Evolutionary conservation across 805 yeast genomes (phyloP), one percentile per base, ranked within the genome.

Genomic region (Barnettozyma botsteinii): DNA sequence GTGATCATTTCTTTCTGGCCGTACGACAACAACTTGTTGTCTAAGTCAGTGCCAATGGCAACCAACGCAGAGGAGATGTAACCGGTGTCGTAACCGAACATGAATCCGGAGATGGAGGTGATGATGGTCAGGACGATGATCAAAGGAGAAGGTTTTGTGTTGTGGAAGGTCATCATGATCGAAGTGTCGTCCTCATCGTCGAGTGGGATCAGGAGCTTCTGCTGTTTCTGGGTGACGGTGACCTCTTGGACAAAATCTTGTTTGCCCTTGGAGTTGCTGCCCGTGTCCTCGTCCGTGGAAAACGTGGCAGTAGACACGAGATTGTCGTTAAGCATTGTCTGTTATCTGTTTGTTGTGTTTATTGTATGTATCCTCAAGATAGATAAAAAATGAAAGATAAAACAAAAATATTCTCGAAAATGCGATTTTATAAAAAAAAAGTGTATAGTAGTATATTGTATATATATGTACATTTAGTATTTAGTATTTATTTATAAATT

Each of bases 1-100:
- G 98, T 93, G 53, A 93, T 87, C 48, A 85, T 67, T 65, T 89
- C 95, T 63, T 86, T 85, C 51, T 88, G 80, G 34, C 95, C 94
- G 42, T 77, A 73, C 0, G 88, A 68, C 39, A 89, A 69, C 0
- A 59, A 53, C 41, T 71, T 70, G 32, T 70, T 65, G 49, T 77
- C 76, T 46, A 91, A 72, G 57, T 85, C 95, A 5, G 78, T 75
- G 11, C 89, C 88, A 35, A 91, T 79, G 27, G 88, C 78, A 17
- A 89, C 95, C 53, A 91, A 70, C 0, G 97, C 97, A 15, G 94
- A 81, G 4, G 98, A 91, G 31, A 91, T 89, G 63, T 91, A 91
- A 51, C 98, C 98, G 1, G 98, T 91, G 61, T 91, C 98, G 57
- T 91, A 91, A 51, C 98, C 98, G 64, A 91, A 91, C 87, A 91